Conservation (phyloP, 169 alveolate genomes). For the Plasmodium gallinaceum region DNA sequence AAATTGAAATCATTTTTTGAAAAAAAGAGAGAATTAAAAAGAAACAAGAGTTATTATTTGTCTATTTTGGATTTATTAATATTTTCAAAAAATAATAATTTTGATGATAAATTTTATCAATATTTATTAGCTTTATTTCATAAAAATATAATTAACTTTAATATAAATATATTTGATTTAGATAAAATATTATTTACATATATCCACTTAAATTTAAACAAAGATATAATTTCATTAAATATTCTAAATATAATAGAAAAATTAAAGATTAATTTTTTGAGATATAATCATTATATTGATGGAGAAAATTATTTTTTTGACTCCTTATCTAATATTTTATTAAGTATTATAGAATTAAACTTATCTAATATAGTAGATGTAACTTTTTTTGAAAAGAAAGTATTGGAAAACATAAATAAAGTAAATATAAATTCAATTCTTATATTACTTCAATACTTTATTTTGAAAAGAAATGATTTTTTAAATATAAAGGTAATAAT, state of each 20-base stretch:
- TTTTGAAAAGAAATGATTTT: slow-evolving; percentile 21
- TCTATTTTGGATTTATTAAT: slow-evolving; percentile 37
- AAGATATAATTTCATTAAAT: slow-evolving; percentile 6
- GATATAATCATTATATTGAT: slow-evolving; percentile 13
- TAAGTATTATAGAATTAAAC: slow-evolving; percentile 33
- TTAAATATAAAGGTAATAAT: slow-evolving; percentile 18
- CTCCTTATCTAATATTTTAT: slow-evolving; percentile 41
- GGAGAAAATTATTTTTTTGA: slow-evolving; percentile 27
- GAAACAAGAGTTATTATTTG: slow-evolving; percentile 48
- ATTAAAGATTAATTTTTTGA: slow-evolving; percentile 27
- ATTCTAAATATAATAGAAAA: slow-evolving; percentile 32
- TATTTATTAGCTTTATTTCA: slow-evolving; percentile 29
- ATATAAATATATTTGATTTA: slow-evolving; percentile 44
- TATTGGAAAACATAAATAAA: slow-evolving; percentile 19
- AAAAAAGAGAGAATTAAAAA: neutral
- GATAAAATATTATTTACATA: slow-evolving; percentile 56
- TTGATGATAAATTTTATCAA: slow-evolving; percentile 3
- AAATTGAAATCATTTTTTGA: neutral
- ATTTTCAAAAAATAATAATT: slow-evolving; percentile 2
- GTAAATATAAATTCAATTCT: slow-evolving; percentile 38
- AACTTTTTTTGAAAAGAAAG: slow-evolving; percentile 27
- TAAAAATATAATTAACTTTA: slow-evolving; percentile 14
- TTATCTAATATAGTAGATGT: slow-evolving; percentile 23
- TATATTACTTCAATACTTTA: slow-evolving; percentile 37
- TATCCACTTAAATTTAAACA: slow-evolving; percentile 22